Base-by-base conservation (phyloP, 129 eudicot genomes). In the Saussurea involucrata region DNA sequence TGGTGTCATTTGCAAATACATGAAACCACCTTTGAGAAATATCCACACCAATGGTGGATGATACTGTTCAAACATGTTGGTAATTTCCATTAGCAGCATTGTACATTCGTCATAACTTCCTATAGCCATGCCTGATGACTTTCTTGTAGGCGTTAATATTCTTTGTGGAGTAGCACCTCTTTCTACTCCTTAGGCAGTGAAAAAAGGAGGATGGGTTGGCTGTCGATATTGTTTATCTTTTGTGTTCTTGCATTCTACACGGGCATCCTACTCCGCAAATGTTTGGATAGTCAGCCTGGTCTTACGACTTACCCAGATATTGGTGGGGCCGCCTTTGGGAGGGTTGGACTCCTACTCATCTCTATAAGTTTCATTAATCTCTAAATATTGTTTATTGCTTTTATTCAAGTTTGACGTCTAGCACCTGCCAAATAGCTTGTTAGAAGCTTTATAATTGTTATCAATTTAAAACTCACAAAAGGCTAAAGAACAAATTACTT, bases 121-220 rank as follows among this genome's bases (percentile, higher is more conserved):
- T 65, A 65, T 17, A 55, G 61, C 13, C n/a, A 8, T 5, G 7
- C 42, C n/a, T 64, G 42, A 36, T 49, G 76, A 55, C n/a, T 40
- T 76, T 44, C 28, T 33, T 76, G 73, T 86, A 92, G 98, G 98
- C 37, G 84, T 88, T 71, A 92, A 92, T 81, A 90, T 92, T 74
- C 85, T 92, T 57, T 92, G 98, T 86, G 98, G 98, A 81, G 96
- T 92, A 28, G 96, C 94, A 75, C 85, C 90, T 55, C 93, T 92
- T 66, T 86, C 98, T 71, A 88, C 98, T 5, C 86, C 98, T 22
- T 92, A 92, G 15, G 98, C 98, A 68, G 92, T 84, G 13, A 86
- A 85, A 83, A 79, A 90, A 87, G 98, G 98, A 32, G 98, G 98
- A 75, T 92, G 98, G 98, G 57, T 81, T 27, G 83, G 46, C 77